Evolutionary conservation across 2,329 filamentous ascomycete species (phyloP).

Genomic region (Aspergillus ibericus): DNA sequence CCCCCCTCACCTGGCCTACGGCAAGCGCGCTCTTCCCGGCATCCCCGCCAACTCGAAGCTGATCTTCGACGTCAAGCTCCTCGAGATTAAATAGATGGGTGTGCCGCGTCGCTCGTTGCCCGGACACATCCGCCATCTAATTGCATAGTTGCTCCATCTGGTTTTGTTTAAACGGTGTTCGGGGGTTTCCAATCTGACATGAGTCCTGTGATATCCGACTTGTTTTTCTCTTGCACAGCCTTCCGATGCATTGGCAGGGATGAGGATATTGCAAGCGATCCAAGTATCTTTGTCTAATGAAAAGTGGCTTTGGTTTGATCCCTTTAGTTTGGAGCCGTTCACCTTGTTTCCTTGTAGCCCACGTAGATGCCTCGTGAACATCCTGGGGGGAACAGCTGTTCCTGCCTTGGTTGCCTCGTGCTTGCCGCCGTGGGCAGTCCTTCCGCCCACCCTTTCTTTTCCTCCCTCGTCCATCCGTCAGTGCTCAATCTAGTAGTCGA

Average conservation of each 20-base stretch:
- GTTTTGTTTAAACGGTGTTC: constrained; percentile 17
- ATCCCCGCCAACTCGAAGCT: constrained; percentile 91
- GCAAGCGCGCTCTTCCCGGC: constrained; percentile 75
- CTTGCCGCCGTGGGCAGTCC: not conserved
- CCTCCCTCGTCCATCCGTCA: not conserved
- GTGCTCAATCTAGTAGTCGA: too few species aligned
- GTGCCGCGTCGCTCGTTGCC: too few species aligned
- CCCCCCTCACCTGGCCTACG: constrained; percentile 84
- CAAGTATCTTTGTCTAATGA: constrained; percentile 11
- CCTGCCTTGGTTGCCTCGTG: not conserved
- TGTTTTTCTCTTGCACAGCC: constrained; percentile 33
- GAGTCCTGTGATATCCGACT: constrained; percentile 40
- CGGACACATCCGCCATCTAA: not conserved
- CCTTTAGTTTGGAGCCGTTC: not conserved
- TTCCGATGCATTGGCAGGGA: constrained; percentile 29
- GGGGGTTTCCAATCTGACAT: constrained; percentile 23
- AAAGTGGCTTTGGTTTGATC: constrained; percentile 1
- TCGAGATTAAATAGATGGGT: constrained; percentile 72
- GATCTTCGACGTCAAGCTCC: constrained; percentile 85
- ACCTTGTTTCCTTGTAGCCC: not conserved
- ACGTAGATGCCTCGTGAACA: not conserved
- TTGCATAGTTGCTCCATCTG: constrained; percentile 6
- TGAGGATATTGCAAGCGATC: constrained; percentile 35
- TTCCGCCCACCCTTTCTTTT: not conserved
- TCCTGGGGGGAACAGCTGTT: not conserved